phyloP scores from a whole-genome alignment of 2,329 filamentous ascomycete species.

The Penicillium sp. region DNA sequence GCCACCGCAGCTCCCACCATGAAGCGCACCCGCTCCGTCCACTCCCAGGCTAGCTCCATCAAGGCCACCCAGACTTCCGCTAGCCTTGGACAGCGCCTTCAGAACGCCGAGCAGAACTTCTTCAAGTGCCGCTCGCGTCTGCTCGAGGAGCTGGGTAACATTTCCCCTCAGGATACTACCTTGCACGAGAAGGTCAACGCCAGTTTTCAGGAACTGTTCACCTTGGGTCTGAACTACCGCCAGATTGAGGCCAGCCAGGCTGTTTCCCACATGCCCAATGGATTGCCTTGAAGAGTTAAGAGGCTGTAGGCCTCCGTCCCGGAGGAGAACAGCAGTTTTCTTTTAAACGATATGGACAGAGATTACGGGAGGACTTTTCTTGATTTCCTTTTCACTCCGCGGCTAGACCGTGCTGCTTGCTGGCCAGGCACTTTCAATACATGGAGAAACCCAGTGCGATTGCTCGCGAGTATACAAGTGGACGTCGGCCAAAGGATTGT shows the following conservation, averaged over 20 bases:
- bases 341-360: not conserved
- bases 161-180: constrained; percentile 40
- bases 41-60: constrained; percentile 34
- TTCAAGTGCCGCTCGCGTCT: constrained; percentile 41
- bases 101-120: constrained; percentile 43
- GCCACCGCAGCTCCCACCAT: constrained; percentile 38
- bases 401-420: constrained; percentile 4
- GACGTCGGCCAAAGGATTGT: not conserved
- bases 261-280: constrained; percentile 34
- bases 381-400: constrained; percentile 3
- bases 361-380: constrained; percentile 7
- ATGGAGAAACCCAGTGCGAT: constrained; percentile 2
- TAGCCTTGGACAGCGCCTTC: constrained; percentile 40
- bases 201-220: constrained; percentile 44
- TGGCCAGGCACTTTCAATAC: constrained; percentile 1
- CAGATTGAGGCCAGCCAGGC: constrained; percentile 43
- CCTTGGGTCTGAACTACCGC: constrained; percentile 43
- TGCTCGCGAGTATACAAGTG: not conserved
- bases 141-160: constrained; percentile 39
- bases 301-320: constrained; percentile 2
- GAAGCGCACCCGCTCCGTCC: constrained; percentile 43
- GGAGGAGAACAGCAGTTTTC: not conserved
- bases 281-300: constrained; percentile 30
- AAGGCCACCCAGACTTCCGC: constrained; percentile 35
- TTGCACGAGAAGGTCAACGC: constrained; percentile 47